These are phyloP conservation scores for Fusarium concolor DNA, from an alignment of 2,329 filamentous ascomycete genomes.

Conservation along the genomic window DNA sequence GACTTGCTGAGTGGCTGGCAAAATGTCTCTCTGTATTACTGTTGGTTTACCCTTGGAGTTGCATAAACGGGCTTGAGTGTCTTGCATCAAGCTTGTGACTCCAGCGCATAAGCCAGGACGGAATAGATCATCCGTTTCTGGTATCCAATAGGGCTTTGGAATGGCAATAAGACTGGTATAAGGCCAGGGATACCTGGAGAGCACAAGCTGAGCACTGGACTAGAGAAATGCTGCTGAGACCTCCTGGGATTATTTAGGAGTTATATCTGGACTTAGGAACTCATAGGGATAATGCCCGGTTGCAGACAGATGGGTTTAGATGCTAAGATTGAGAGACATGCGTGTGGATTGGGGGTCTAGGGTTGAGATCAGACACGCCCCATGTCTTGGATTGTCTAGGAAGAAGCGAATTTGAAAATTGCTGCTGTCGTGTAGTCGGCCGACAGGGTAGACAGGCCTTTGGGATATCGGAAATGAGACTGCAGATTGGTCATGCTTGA, in stretches of 20 bases:
- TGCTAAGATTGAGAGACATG: background rate
- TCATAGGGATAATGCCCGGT: slow-evolving; percentile 1
- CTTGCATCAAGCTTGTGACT: background rate
- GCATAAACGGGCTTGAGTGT: slow-evolving; percentile 22
- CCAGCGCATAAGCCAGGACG: slow-evolving; percentile 3
- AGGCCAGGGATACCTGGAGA: background rate
- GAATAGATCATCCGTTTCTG: slow-evolving; percentile 8
- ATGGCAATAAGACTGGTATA: background rate
- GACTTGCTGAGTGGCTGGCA: background rate
- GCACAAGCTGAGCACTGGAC: background rate
- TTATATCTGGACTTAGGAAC: background rate
- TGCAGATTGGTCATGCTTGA: background rate
- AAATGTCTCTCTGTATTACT: background rate
- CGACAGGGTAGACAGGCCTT: background rate
- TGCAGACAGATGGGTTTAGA: background rate
- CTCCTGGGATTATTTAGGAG: background rate
- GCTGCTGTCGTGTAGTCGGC: background rate
- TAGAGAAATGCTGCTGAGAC: background rate
- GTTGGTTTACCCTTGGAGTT: slow-evolving; percentile 2
- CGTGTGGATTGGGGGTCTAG: background rate
- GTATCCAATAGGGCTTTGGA: slow-evolving; percentile 2
- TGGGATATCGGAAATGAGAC: background rate
- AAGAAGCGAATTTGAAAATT: background rate
- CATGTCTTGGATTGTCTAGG: too few relatives aligned
- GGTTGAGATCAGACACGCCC: background rate